Conservation (phyloP, 2,329 filamentous ascomycete species). For the Penicillium sp. region DNA sequence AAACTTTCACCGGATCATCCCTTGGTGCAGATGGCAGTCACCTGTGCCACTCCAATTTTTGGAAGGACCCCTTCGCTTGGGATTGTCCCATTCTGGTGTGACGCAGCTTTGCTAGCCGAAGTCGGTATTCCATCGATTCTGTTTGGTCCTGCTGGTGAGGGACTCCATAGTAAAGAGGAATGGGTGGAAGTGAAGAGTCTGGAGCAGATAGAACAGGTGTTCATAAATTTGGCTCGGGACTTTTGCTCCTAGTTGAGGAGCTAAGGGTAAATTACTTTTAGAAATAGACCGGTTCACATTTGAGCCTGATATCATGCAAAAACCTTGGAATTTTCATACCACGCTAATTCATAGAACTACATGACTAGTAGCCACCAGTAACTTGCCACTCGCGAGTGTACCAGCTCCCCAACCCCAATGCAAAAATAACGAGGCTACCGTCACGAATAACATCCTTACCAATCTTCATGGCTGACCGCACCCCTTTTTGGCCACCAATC, state of each 20-base stretch:
- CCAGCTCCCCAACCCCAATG: conserved; percentile 47
- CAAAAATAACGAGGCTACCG: conserved; percentile 47
- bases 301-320: not conserved
- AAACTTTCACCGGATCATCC: conserved; percentile 44
- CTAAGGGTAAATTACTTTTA: not conserved
- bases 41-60: conserved; percentile 29
- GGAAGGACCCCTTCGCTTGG: conserved; percentile 26
- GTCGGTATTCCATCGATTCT: conserved; percentile 50
- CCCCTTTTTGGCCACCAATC: conserved; percentile 28
- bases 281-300: too few relatives aligned
- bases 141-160: conserved; percentile 51
- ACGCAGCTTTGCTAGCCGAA: conserved; percentile 50
- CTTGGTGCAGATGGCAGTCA: conserved; percentile 37
- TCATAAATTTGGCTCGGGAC: conserved; percentile 9
- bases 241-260: not conserved
- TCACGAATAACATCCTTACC: conserved; percentile 43
- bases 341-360: conserved; percentile 3
- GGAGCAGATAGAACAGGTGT: conserved; percentile 29
- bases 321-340: conserved; percentile 4
- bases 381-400: conserved; percentile 34
- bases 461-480: conserved; percentile 38
- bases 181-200: conserved; percentile 51
- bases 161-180: conserved; percentile 53
- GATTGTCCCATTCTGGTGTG: conserved; percentile 50
- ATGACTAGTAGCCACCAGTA: not conserved